Evolutionary conservation across 805 yeast genomes (phyloP).

Genomic region (Wickerhamomyces canadensis): DNA sequence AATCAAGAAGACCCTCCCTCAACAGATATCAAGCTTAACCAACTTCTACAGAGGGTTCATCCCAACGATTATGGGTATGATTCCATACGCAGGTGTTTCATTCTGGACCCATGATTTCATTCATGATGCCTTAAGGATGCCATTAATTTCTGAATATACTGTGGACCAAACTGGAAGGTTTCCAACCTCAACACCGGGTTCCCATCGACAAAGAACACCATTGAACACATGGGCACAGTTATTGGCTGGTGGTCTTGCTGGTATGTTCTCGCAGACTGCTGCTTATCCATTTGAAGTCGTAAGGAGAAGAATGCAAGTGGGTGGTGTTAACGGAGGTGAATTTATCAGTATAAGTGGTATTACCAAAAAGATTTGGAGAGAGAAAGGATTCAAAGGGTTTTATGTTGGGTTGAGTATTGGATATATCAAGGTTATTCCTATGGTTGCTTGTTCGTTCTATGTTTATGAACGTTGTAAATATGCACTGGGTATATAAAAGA

Average conservation of each 20-base stretch:
- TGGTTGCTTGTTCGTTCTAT: constrained; percentile 94
- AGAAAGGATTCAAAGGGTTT: constrained; percentile 80
- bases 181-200: neutral
- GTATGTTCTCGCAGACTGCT: constrained; percentile 91
- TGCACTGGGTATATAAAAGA: constrained; percentile 54
- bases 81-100: constrained; percentile 97
- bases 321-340: constrained; percentile 62
- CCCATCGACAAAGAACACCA: constrained; percentile 45
- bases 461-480: constrained; percentile 86
- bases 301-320: constrained; percentile 93
- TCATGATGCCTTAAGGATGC: constrained; percentile 80
- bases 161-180: constrained; percentile 22
- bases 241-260: constrained; percentile 93
- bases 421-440: constrained; percentile 89
- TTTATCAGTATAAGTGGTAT: constrained; percentile 49
- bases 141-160: constrained; percentile 46
- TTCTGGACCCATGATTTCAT: constrained; percentile 89
- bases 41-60: constrained; percentile 93
- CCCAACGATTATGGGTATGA: constrained; percentile 92
- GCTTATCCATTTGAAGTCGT: constrained; percentile 96
- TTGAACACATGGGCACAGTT: constrained; percentile 89
- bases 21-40: constrained; percentile 13
- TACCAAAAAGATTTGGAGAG: constrained; percentile 55
- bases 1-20: constrained; percentile 18
- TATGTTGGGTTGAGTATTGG: constrained; percentile 95